Conservation (phyloP, 1,284 basidiomycete genomes). For the Boletus holoroseus region DNA sequence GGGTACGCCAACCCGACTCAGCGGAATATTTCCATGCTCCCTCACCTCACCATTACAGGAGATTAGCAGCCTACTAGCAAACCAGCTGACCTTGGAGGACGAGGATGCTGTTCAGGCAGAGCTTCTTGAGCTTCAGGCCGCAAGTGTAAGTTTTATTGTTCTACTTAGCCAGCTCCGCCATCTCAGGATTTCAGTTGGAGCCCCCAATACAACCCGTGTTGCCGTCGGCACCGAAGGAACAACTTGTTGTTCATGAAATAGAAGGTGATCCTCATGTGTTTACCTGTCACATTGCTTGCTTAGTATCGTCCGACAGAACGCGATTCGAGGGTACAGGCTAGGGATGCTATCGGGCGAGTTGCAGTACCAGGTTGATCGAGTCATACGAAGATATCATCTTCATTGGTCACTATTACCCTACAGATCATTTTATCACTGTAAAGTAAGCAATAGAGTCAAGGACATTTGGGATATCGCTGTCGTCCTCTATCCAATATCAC, state of each 20-base stretch:
- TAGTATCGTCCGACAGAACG: slow-evolving; percentile 10
- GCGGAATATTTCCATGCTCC: not conserved
- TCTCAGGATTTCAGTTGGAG: slow-evolving; percentile 17
- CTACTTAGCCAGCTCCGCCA: not conserved
- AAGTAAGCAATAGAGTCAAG: slow-evolving; percentile 11
- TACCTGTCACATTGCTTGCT: slow-evolving; percentile 1
- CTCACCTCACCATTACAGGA: slow-evolving; percentile 51
- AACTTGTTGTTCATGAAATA: slow-evolving; percentile 33
- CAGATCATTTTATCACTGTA: slow-evolving; percentile 11
- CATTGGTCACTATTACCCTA: slow-evolving; percentile 7
- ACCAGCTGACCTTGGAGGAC: slow-evolving; percentile 80
- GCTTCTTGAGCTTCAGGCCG: slow-evolving; percentile 61
- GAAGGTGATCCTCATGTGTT: slow-evolving; percentile 24
- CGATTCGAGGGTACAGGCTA: not conserved
- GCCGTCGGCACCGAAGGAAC: slow-evolving; percentile 40
- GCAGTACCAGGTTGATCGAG: slow-evolving; percentile 22
- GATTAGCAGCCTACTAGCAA: slow-evolving; percentile 83
- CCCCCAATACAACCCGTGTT: slow-evolving; percentile 11
- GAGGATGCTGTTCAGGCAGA: slow-evolving; percentile 91
- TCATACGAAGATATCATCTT: not conserved
- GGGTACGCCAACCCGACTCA: slow-evolving; percentile 44
- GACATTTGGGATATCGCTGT: not conserved
- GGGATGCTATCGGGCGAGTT: slow-evolving; percentile 13
- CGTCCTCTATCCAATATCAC: slow-evolving; percentile 35
- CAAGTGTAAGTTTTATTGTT: slow-evolving; percentile 41